phyloP scores from a whole-genome alignment of 441 rosid genomes.

The Corymbia calophylla region DNA sequence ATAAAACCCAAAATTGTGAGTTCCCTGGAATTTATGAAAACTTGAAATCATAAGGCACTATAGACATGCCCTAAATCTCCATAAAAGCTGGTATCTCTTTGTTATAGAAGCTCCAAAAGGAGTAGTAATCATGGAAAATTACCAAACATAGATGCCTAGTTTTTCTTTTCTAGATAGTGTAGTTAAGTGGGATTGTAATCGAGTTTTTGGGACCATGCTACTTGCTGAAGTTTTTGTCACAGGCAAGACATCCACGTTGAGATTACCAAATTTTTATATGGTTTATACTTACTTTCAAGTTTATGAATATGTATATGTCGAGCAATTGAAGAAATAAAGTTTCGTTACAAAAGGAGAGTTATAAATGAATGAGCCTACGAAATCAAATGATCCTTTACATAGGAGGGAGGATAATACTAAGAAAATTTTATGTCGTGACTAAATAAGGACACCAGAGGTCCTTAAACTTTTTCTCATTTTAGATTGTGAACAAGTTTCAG shows the following conservation, averaged over 20 bases:
- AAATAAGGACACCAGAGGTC: background rate
- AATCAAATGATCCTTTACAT: background rate
- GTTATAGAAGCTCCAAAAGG: background rate
- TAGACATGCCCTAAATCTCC: background rate
- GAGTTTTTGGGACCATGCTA: background rate
- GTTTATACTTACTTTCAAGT: background rate
- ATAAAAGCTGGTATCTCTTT: background rate
- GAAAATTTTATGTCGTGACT: background rate
- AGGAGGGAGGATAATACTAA: background rate
- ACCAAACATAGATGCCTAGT: background rate
- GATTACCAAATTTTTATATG: background rate
- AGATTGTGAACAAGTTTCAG: background rate
- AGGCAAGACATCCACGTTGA: background rate
- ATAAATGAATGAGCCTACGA: background rate
- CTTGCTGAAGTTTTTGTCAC: background rate
- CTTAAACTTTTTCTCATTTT: background rate
- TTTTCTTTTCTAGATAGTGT: background rate
- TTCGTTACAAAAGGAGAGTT: background rate
- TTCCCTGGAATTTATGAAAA: background rate
- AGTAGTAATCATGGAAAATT: background rate
- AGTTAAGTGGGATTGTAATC: background rate
- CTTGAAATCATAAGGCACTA: background rate
- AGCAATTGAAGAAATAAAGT: background rate
- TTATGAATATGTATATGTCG: background rate
- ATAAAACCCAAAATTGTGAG: background rate